phyloP scores from a whole-genome alignment of 2,329 filamentous ascomycete genomes.

The Claviceps africana region DNA sequence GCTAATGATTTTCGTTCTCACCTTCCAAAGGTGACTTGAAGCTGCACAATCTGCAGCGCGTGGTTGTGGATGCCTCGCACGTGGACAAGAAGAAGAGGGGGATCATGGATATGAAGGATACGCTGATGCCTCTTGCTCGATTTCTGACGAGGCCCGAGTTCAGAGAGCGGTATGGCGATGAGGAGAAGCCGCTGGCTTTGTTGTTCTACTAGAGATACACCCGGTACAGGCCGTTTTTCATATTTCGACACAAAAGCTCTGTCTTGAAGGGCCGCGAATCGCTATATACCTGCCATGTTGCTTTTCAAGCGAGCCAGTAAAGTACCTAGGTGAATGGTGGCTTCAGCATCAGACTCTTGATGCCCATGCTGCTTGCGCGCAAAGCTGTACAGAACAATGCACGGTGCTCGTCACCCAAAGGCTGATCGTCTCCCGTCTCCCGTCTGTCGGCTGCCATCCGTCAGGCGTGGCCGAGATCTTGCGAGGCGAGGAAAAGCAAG shows the following conservation, averaged over 20 bases:
- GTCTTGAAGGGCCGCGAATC: background rate
- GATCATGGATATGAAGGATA: conserved; percentile 90
- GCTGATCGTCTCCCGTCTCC: no score
- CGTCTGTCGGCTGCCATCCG: no score
- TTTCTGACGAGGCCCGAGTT: conserved; percentile 60
- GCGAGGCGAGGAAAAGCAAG: background rate
- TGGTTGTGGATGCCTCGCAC: conserved; percentile 83
- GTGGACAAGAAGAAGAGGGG: conserved; percentile 91
- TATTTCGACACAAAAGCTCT: background rate
- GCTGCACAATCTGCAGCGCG: conserved; percentile 54
- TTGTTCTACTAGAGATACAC: conserved; percentile 43
- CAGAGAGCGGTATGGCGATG: conserved; percentile 51
- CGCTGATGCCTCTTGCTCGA: conserved; percentile 63
- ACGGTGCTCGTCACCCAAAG: background rate
- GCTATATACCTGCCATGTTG: no score
- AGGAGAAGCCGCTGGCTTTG: conserved; percentile 43
- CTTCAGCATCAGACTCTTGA: background rate
- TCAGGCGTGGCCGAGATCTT: background rate
- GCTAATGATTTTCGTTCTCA: conserved; percentile 1
- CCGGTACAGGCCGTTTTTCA: background rate
- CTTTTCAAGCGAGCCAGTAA: no score
- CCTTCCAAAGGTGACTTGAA: conserved; percentile 46
- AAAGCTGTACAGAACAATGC: no score
- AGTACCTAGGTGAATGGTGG: no score
- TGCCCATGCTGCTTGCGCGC: background rate